Conservation (phyloP, 306 rosid species). For the Sechiopsis laciniata region DNA sequence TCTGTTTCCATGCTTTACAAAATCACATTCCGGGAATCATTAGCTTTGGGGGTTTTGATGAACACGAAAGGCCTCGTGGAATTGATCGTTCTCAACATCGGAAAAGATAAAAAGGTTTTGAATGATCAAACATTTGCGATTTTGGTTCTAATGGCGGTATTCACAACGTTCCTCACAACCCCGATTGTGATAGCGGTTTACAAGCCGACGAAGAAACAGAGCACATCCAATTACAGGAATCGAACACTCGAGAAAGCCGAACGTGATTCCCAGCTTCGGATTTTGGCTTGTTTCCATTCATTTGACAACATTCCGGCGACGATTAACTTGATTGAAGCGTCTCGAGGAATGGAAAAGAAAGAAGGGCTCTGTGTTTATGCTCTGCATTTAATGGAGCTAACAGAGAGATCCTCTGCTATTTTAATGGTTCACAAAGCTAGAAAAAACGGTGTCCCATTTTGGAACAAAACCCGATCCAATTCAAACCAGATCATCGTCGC, state of each 20-base stretch:
- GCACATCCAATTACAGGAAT: conserved; percentile 37
- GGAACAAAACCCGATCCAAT: conserved; percentile 36
- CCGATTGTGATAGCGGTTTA: conserved; percentile 57
- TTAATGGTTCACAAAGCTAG: conserved; percentile 57
- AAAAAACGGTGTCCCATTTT: conserved; percentile 56
- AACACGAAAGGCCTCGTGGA: conserved; percentile 91
- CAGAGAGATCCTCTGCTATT: conserved; percentile 57
- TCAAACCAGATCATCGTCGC: conserved; percentile 42
- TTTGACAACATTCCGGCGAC: conserved; percentile 55
- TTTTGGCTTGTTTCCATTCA: conserved; percentile 59
- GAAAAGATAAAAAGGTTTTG: conserved; percentile 84
- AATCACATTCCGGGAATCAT: conserved; percentile 49
- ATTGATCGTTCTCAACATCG: conserved; percentile 80
- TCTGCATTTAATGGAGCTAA: conserved; percentile 70
- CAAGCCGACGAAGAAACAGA: conserved; percentile 50
- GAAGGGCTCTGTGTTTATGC: conserved; percentile 64
- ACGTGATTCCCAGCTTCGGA: conserved; percentile 41
- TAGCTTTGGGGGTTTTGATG: conserved; percentile 74
- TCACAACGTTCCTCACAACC: conserved; percentile 82
- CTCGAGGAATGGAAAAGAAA: conserved; percentile 62
- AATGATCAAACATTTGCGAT: conserved; percentile 85
- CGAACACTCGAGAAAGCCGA: conserved; percentile 47
- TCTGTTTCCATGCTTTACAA: conserved; percentile 46
- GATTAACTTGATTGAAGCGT: conserved; percentile 69
- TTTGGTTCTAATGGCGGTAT: conserved; percentile 89